Base-by-base conservation (phyloP, 345 rosid genomes). In the Aquilaria sinensis region DNA sequence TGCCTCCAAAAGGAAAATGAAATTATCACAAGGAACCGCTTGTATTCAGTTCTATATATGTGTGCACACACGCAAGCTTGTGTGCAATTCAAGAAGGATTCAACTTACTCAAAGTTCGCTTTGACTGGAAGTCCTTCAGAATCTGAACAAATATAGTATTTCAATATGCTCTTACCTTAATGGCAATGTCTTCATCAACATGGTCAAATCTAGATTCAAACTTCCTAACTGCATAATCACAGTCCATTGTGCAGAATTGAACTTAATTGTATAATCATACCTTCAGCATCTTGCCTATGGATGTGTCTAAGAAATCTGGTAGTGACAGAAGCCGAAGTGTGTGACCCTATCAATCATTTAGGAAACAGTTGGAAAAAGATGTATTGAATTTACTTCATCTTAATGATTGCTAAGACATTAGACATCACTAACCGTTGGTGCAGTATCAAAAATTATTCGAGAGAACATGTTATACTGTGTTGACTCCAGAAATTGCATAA, bases 281-380 rank as follows among this genome's bases (percentile, higher is more conserved):
- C 97, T 79, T 83, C 77, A 85, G 72, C 70, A 87, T 74, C 81
- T 90, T 90, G 51, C 97, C 81, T 61, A 90, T 67, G 63, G 92
- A 85, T 67, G 87, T 73, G 70, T 87, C 90, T 73, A 87, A 64
- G 69, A 85, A 87, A 67, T 87, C 95, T n/a, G 97, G 97, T 61
- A 90, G 78, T 31, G 92, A 90, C 53, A 90, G 80, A 75, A 90
- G 88, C 53, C 90, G 85, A 71, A 87, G 88, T 13, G 88, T 85
- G 74, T 90, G 97, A 53, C 95, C 97, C 92, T 87, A 58, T 50
- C 67, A 67, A 69, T 33, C 63, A 68, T 59, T 48, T 47, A 70
- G 16, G 48, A 55, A 60, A 69, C 50, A 66, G 54, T 14, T 31
- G 16, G 58, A 53, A 12, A 51, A 60, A 13, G 23, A 15, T n/a